These are phyloP conservation scores for Nicotiana tomentosiformis DNA, from an alignment of 257 asterid species.

Conservation along the genomic window DNA sequence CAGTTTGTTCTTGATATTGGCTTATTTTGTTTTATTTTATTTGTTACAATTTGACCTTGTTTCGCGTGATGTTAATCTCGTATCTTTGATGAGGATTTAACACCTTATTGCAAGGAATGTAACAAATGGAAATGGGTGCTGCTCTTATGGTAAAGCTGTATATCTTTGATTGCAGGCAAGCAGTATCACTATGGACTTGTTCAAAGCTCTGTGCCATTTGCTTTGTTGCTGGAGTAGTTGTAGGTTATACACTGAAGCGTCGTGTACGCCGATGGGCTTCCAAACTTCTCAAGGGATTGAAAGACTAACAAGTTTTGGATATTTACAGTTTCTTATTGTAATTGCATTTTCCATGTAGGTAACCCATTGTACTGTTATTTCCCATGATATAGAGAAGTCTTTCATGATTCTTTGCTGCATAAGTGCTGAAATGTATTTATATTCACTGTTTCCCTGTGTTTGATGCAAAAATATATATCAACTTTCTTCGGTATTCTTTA, in stretches of 20 bases:
- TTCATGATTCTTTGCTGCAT: neutral
- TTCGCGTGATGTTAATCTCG: no score
- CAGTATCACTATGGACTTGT: constrained; percentile 61
- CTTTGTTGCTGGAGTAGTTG: constrained; percentile 75
- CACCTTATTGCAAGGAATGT: neutral
- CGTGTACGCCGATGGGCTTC: constrained; percentile 77
- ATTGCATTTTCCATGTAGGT: constrained; percentile 5
- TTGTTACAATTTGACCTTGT: neutral
- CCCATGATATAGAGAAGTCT: neutral
- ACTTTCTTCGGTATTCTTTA: neutral
- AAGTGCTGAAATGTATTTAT: neutral
- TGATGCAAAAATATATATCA: neutral
- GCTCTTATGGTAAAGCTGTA: neutral
- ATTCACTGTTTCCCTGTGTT: neutral
- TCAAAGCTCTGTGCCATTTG: constrained; percentile 69
- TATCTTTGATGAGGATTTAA: neutral
- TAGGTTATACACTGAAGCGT: constrained; percentile 74
- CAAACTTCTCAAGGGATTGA: constrained; percentile 46
- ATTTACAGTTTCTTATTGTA: neutral
- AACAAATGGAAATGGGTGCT: neutral
- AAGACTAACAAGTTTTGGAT: constrained; percentile 23
- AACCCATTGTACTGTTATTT: neutral
- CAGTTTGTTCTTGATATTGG: neutral
- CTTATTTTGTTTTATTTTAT: neutral
- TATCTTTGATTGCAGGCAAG: constrained; percentile 42